Evolutionary conservation across 805 yeast genomes (phyloP).

Genomic region (Ogataea methylovora): DNA sequence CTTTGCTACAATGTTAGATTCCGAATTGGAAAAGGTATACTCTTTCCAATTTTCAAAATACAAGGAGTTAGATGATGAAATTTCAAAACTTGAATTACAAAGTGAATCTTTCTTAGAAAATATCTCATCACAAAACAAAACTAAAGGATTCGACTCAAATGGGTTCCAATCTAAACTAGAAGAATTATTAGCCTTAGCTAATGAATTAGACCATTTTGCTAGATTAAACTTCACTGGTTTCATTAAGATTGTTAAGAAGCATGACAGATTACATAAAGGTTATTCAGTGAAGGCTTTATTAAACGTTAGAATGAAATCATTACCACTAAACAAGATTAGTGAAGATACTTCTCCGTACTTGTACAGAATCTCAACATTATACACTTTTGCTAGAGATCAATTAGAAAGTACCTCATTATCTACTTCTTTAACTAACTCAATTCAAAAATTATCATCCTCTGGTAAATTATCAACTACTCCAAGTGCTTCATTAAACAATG

Average conservation of each 20-base stretch:
- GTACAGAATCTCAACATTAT: constrained; percentile 73
- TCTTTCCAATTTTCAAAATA: constrained; percentile 63
- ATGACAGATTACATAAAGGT: constrained; percentile 80
- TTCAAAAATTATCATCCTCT: constrained; percentile 38
- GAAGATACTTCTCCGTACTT: constrained; percentile 92
- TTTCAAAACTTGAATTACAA: constrained; percentile 55
- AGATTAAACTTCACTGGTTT: constrained; percentile 93
- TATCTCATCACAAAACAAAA: constrained; percentile 10
- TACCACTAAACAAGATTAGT: constrained; percentile 73
- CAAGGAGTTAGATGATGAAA: constrained; percentile 55
- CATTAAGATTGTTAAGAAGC: constrained; percentile 90
- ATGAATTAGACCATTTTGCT: constrained; percentile 83
- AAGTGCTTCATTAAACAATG: constrained; percentile 13
- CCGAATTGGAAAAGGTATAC: constrained; percentile 70
- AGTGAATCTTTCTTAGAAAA: constrained; percentile 34
- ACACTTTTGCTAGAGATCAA: constrained; percentile 76
- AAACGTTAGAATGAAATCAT: constrained; percentile 75
- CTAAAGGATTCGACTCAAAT: constrained; percentile 45
- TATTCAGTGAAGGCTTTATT: constrained; percentile 88
- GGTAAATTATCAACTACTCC: constrained; percentile 28
- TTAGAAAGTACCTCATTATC: constrained; percentile 30
- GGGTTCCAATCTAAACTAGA: constrained; percentile 66
- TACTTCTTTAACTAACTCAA: constrained; percentile 34
- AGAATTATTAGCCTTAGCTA: constrained; percentile 63
- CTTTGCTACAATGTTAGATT: constrained; percentile 61